A percentile compares a stretch with the other conserved stretches of the same genome.
phyloP scores from a whole-genome alignment of 169 alveolate species.

The Plasmodium billcollinsi region DNA sequence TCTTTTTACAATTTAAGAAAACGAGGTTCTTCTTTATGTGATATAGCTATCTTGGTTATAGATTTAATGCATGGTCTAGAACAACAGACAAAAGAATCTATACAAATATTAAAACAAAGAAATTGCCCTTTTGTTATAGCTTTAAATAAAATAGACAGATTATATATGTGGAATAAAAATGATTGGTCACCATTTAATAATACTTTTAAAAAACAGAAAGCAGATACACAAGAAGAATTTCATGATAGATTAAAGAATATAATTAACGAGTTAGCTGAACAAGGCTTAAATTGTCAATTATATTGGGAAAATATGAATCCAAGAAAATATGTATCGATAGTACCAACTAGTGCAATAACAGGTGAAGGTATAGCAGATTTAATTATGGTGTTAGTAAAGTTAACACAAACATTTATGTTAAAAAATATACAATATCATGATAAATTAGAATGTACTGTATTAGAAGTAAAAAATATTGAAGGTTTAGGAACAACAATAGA shows the following conservation, averaged over 20 bases:
- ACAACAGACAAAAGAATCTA: constrained; percentile 97
- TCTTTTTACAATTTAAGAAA: constrained; percentile 97
- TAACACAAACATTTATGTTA: constrained; percentile 93
- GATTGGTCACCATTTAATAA: constrained; percentile 92
- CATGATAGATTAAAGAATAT: constrained; percentile 86
- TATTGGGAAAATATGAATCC: constrained; percentile 97
- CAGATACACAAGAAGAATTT: constrained; percentile 91
- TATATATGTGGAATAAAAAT: constrained; percentile 95
- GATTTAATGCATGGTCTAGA: constrained; percentile 99
- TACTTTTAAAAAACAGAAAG: constrained; percentile 90
- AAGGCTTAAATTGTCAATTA: constrained; percentile 96
- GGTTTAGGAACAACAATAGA: constrained; percentile 99
- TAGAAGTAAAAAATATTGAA: constrained; percentile 96
- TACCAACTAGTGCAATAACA: constrained; percentile 99
- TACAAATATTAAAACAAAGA: constrained; percentile 91
- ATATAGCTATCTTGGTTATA: constrained; percentile 98
- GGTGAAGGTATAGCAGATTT: constrained; percentile 99
- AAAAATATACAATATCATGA: constrained; percentile 90
- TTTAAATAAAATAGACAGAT: constrained; percentile 98
- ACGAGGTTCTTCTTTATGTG: constrained; percentile 99
- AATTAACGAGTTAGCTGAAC: constrained; percentile 94
- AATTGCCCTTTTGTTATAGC: constrained; percentile 99
- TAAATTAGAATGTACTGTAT: constrained; percentile 95
- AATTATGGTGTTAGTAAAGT: constrained; percentile 92
- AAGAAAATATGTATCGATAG: constrained; percentile 94